Evolutionary conservation across 768 basidiomycete genomes (phyloP).

Genomic region (Amanita inopinata): DNA sequence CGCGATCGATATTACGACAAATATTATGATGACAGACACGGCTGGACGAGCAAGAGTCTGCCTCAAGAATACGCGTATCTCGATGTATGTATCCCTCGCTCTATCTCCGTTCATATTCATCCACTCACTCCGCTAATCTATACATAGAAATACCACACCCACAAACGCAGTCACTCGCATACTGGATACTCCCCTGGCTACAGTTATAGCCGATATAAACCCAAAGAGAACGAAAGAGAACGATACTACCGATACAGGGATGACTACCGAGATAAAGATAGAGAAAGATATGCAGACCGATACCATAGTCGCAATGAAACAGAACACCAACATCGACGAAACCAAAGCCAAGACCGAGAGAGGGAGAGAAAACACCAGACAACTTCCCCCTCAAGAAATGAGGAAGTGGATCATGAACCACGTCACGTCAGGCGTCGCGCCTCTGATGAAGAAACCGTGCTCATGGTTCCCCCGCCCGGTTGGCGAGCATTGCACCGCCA

Average conservation of each 20-base stretch:
- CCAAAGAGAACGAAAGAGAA: not conserved
- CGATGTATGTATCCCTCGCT: not conserved
- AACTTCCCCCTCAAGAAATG: not conserved
- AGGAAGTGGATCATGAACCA: not conserved
- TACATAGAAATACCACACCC: conserved; percentile 1
- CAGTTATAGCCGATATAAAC: not conserved
- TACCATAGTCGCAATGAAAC: not conserved
- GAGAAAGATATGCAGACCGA: conserved; percentile 1
- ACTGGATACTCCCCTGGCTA: not conserved
- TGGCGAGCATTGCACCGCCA: conserved; percentile 3
- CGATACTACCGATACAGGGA: not conserved
- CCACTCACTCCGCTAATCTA: not conserved
- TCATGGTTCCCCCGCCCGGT: conserved; percentile 6
- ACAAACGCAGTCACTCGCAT: conserved; percentile 8
- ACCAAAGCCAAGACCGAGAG: not conserved
- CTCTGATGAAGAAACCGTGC: conserved; percentile 3
- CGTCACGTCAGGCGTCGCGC: not conserved
- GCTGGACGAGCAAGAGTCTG: conserved; percentile 3
- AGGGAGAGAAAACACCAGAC: not conserved
- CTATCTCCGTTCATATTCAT: not conserved
- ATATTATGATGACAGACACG: conserved; percentile 5
- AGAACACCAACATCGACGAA: not conserved
- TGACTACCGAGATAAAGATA: not conserved
- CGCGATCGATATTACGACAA: conserved; percentile 1
- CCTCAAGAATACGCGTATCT: not conserved